Evolutionary conservation across 225 moss, liverwort and hornwort species (phyloP), one percentile per base, ranked within the genome.

Genomic region (Neckera pumila): DNA sequence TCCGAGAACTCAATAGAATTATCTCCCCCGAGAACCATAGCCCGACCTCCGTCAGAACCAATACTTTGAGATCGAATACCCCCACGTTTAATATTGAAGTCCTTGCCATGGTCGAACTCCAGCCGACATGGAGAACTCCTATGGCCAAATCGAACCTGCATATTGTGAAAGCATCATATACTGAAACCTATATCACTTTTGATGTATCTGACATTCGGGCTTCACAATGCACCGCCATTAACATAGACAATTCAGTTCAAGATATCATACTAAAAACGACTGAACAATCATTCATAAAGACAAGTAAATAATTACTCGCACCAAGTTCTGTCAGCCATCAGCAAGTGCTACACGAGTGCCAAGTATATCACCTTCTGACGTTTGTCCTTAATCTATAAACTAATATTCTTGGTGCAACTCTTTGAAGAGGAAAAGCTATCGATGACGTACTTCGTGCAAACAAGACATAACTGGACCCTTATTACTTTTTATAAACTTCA

Each of bases 1-100:
- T 96, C 96, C n/a, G 97, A 98, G 87, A 96, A 95, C 86, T 98
- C 97, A 53, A 93, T 90, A 42, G 91, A 94, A 89, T 89, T 92
- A 87, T 90, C 90, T 85, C 92, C 89, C 90, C 85, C 85, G 86
- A n/a, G 79, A 27, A 91, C 54, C 57, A 72, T 56, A 70, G 94
- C 92, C 67, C 93, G 91, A 70, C 86, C 76, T 80, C 92, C 88
- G 58, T 95, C 94, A 64, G 95, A 89, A 84, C 91, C 70, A 80
- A 76, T 77, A 76, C 87, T 92, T 72, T 94, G 93, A 79, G 95
- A 95, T 47, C 92, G 92, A 84, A 94, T 87, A 40, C 87, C 84
- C 75, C 90, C 90, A 87, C 88, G 89, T 88, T 93, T 91, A 67
- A 92, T 80, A 65, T 85, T 91, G 59, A 89, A 86, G 84, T 93